Conservation (phyloP, 2,329 filamentous ascomycete species). For the Monilinia polystroma region DNA sequence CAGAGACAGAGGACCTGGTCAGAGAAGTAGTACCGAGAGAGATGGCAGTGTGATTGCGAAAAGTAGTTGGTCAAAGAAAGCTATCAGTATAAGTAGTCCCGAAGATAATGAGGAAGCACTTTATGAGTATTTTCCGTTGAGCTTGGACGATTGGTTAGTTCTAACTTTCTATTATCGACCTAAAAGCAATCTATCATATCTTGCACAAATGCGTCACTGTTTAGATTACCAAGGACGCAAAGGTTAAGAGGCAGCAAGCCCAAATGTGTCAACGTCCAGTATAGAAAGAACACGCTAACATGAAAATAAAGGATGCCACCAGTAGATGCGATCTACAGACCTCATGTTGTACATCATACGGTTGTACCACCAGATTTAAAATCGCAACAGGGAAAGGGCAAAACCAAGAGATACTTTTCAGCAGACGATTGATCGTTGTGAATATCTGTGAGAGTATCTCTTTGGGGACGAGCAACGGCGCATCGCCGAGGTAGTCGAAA, state of each 20-base stretch:
- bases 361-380: constrained; percentile 68
- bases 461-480: background rate
- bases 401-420: constrained; percentile 70
- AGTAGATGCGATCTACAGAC: constrained; percentile 85
- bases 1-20: constrained; percentile 11
- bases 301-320: constrained; percentile 64
- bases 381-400: constrained; percentile 63
- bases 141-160: constrained; percentile 77
- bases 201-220: background rate
- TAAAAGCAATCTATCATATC: background rate
- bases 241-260: background rate
- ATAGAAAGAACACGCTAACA: constrained; percentile 9
- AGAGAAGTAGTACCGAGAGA: constrained; percentile 27
- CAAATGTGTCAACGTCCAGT: background rate
- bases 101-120: constrained; percentile 78
- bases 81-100: constrained; percentile 52
- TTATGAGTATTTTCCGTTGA: constrained; percentile 93
- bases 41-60: constrained; percentile 41
- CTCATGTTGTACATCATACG: constrained; percentile 91
- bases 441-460: background rate
- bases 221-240: background rate
- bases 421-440: constrained; percentile 48
- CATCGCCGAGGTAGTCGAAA: background rate
- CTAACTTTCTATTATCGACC: background rate
- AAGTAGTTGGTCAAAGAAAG: constrained; percentile 34